Base-by-base conservation (phyloP, 1,284 basidiomycete species). In the Bjerkandera adusta region DNA sequence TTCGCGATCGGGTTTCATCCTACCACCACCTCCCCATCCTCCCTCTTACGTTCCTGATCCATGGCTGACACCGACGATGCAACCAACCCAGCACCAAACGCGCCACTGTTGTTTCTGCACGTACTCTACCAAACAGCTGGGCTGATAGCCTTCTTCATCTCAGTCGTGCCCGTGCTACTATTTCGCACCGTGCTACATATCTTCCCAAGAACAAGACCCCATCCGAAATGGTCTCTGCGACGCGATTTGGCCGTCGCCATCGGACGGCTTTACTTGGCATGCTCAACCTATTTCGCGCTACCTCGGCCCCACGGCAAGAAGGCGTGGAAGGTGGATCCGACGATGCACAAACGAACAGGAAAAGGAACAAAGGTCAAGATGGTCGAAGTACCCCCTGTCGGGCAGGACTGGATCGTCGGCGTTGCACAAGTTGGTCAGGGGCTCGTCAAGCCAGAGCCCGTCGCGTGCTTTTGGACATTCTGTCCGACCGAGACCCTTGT, bases 391-490 rank as follows among this genome's bases (percentile, higher is more conserved):
- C 41, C 45, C 16, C 45, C 45, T 3, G 32, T 43, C 10, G 10
- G 12, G 8, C 41, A 47, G 12, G 41, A 38, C 7, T 51, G 49
- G 49, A 29, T 43, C 16, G 34, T 41, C 18, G 46, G 49, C 12
- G 25, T 43, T 15, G 49, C 49, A 11, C 27, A n/a, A 12, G 45
- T 22, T 3, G 41, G 27, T 12, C 13, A 36, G 12, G 41, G 30
- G 10, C 13, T 25, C 15, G 49, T 51, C 7, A 3, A 20, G 10
- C 40, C 40, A 21, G 40, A 16, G 29, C 22, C 27, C 6, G 45
- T 51, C 11, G 21, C 49, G 15, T 42, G 48, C 38, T 46, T 50
- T 18, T 50, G 48, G 48, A 50, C 48, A 35, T 50, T 36, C 16
- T 16, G 16, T 8, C 45, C 45, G 6, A 16, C 13, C 5, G n/a